Evolutionary conservation across 2,329 filamentous ascomycete genomes (phyloP).

Genomic region (Ophiostoma quercus): DNA sequence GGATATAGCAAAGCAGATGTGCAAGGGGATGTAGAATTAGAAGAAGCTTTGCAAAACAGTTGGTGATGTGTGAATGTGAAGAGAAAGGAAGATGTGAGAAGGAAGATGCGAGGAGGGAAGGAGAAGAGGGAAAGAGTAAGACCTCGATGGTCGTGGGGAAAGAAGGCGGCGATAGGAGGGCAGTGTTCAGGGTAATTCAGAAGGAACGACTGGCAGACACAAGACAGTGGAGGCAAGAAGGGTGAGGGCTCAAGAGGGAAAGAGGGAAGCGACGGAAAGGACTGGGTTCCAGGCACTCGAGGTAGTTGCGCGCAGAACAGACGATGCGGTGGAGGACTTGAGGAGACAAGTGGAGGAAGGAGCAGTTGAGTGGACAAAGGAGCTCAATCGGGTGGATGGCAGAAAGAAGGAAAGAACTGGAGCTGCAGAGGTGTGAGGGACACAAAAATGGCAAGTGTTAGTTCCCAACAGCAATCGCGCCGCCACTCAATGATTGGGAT

Average conservation of each 20-base stretch:
- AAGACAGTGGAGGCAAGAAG: neutral
- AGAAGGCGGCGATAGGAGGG: constrained; percentile 9
- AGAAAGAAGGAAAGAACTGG: constrained; percentile 9
- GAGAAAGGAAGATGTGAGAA: neutral
- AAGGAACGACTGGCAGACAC: constrained; percentile 12
- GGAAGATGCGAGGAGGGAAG: neutral
- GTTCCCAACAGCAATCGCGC: constrained; percentile 13
- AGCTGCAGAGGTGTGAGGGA: neutral
- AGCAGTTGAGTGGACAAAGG: constrained; percentile 6
- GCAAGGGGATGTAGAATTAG: neutral
- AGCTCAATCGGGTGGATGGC: constrained; percentile 14
- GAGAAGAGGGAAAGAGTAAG: neutral
- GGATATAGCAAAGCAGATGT: neutral
- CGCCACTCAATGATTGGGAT: constrained; percentile 16
- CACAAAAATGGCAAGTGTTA: neutral
- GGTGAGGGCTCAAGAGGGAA: neutral
- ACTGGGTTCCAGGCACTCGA: constrained; percentile 26
- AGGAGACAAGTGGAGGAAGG: constrained; percentile 16
- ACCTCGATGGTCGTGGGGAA: constrained; percentile 8
- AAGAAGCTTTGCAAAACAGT: constrained; percentile 3
- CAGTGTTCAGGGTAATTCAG: neutral
- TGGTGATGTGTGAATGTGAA: neutral
- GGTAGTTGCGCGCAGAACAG: constrained; percentile 9
- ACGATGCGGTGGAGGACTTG: constrained; percentile 17
- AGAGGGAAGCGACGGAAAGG: neutral